Base-by-base conservation (phyloP, 345 rosid species). In the Citrus australasica region DNA sequence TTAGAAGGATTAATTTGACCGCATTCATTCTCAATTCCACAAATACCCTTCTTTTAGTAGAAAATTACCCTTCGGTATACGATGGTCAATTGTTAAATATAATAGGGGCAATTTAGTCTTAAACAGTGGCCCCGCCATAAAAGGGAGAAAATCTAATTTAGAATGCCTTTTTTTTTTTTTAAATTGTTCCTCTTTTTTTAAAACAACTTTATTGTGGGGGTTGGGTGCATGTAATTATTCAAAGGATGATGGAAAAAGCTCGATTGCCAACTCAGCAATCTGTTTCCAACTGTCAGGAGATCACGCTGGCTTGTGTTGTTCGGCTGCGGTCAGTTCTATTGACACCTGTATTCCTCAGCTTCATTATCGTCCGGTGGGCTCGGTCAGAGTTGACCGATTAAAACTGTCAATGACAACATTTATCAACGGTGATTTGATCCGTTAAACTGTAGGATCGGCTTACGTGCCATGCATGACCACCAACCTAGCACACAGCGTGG, bases 221-320 rank as follows among this genome's bases (percentile, higher is more conserved):
- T 32, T 63, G 82, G 48, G 74, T 61, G 59, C 60, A 35, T 53
- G 56, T 40, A 61, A 73, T 68, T 59, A 67, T 76, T 3, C 30
- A 59, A 25, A 11, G 53, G 14, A 69, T 2, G 48, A 42, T 10
- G 53, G 62, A 38, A 28, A 61, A 73, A 63, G 61, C 17, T 30
- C 10, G 46, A 25, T 9, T 66, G 79, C 87, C 81, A 77, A 60
- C 85, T 69, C 80, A 74, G 83, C 80, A 74, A 38, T 78, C 80
- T 21, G 72, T 67, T 74, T 77, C 68, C 72, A 71, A 79, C 62
- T 74, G 79, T 81, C 56, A 7, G 30, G 77, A 78, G 82, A 79
- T 79, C 76, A 66, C 71, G 83, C 67, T 67, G 81, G 84, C 6
- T 13, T 80, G 74, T 81, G 51, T 65, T 37, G 76, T 70, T 84